These are phyloP conservation scores for Dysphania ambrosioides DNA, from an alignment of 148 eudicot genomes.

Conservation along the genomic window DNA sequence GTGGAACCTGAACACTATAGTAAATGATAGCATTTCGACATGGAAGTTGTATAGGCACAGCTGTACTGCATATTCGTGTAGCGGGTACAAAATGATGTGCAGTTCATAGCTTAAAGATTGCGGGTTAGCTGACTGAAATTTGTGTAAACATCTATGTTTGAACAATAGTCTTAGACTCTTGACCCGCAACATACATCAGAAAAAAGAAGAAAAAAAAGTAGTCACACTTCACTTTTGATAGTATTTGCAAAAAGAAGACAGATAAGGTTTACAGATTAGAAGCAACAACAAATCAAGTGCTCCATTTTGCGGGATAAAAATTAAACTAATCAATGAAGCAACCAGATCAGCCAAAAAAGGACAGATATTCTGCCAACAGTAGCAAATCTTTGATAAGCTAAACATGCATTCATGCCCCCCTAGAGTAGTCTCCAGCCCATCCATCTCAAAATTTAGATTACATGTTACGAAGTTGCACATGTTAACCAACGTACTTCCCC, in stretches of 20 bases:
- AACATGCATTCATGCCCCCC: neutral
- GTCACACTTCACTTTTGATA: too few relatives aligned
- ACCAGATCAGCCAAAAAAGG: neutral
- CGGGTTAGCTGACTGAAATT: too few relatives aligned
- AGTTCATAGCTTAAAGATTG: too few relatives aligned
- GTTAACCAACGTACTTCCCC: neutral
- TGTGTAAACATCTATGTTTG: too few relatives aligned
- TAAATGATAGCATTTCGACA: too few relatives aligned
- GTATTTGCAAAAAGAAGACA: too few relatives aligned
- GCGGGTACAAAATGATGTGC: too few relatives aligned
- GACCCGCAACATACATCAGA: too few relatives aligned
- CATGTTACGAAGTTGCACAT: neutral
- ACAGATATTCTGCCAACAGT: constrained; percentile 1
- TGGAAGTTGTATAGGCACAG: too few relatives aligned
- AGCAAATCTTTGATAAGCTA: neutral
- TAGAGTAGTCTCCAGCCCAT: neutral
- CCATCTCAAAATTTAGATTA: constrained; percentile 1
- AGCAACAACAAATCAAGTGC: constrained; percentile 14
- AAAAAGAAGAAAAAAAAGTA: neutral
- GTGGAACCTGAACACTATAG: too few relatives aligned
- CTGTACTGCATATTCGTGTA: too few relatives aligned
- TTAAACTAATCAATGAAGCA: constrained; percentile 17
- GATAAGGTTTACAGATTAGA: constrained; percentile 26
- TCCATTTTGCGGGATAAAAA: constrained; percentile 20
- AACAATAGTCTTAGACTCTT: too few relatives aligned